Evolutionary conservation across 345 rosid genomes (phyloP), one percentile per base, ranked within the genome.

Genomic region (Euphorbia pulcherrima): DNA sequence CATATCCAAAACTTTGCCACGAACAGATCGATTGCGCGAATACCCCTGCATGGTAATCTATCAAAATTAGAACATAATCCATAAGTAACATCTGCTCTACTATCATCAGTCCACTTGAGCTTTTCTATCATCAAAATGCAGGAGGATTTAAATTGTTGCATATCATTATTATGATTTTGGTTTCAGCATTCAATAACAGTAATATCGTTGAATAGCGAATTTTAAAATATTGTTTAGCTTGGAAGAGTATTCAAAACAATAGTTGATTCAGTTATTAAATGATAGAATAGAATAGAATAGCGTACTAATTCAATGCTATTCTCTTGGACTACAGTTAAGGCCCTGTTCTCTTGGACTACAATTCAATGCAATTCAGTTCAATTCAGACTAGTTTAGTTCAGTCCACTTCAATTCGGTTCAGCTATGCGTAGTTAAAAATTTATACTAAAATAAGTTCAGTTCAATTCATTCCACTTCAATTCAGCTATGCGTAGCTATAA

Each of bases 1-100:
- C 11, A 44, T 44, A 55, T 78, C 79, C 28, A 79, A 75, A 68
- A 71, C 79, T 68, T 61, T 72, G 7, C 76, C 68, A 16, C 44
- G 73, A 68, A 48, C 68, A 27, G 77, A 65, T 60, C 69, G 76
- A 60, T 75, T 76, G 72, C 50, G 69, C n/a, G 60, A 39, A 37
- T 54, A 72, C 27, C 73, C 78, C 24, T 17, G 18, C 41, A 48
- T 37, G 11, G 12, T 51, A 2, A 50, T 23, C 18, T 20, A 20
- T 29, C 59, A 65, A 21, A 0, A 33, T n/a, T 26, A 47, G 18
- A 64, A 64, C 26, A 27, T 12, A 37, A 39, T 17, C 64, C 9
- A 21, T 18, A n/a, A n/a, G 37, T 7, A 41, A 41, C 11, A 7
- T 41, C 47, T 41, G 47, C 14, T 41, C 23, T 60, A 18, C 27